Percentiles rank a stretch among this genome's conserved stretches.
These are phyloP conservation scores for Coemansia biformis DNA, from an alignment of 192 early-diverging fungal genomes.

Conservation along the genomic window DNA sequence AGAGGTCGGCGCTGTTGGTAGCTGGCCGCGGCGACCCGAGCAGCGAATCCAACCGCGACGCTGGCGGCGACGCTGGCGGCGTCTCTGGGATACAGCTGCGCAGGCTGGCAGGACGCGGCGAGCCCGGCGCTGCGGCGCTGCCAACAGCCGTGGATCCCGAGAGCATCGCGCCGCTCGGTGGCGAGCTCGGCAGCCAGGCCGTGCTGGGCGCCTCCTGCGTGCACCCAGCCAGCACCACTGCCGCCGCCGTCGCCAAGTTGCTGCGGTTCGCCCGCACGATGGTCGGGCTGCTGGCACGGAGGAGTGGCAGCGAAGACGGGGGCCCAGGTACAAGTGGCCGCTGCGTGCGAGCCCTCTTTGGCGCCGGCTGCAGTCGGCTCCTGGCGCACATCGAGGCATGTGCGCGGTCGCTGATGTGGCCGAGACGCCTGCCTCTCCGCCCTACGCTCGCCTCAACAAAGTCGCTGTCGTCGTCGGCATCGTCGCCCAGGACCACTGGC, in stretches of 20 bases:
- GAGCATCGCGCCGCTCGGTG: not conserved
- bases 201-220: constrained; percentile 6
- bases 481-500: constrained; percentile 1
- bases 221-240: constrained; percentile 8
- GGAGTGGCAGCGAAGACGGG: constrained; percentile 30
- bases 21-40: not conserved
- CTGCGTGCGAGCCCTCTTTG: not conserved
- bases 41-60: not conserved
- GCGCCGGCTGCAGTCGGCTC: no score
- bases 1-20: constrained; percentile 7
- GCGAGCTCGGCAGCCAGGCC: not conserved
- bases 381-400: not conserved
- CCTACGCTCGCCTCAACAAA: constrained; percentile 21
- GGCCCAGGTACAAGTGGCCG: not conserved
- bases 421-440: no score
- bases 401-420: not conserved
- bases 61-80: constrained; percentile 4
- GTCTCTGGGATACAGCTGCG: constrained; percentile 16
- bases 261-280: constrained; percentile 24
- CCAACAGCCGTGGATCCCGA: constrained; percentile 6
- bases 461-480: constrained; percentile 20
- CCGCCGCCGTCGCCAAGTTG: not conserved
- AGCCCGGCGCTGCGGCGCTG: constrained; percentile 1
- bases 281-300: constrained; percentile 39
- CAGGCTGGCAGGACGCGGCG: not conserved